Evolutionary conservation across 495 filamentous ascomycete genomes (phyloP), one percentile per base, ranked within the genome.

Genomic region (Neurospora sp.): DNA sequence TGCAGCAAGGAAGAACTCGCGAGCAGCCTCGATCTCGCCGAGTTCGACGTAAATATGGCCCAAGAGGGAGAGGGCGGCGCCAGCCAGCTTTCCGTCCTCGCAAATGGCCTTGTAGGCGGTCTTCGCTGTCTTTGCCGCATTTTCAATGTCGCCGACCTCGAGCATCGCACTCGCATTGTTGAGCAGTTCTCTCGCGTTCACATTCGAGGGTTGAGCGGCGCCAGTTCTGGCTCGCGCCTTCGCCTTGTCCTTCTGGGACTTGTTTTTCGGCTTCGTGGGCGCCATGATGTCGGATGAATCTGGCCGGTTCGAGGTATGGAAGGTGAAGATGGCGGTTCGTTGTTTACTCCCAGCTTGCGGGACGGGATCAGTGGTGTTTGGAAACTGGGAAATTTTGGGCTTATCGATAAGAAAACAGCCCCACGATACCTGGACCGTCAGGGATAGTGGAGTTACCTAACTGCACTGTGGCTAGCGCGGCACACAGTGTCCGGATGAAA

Each of bases 1-100:
- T 0, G 96, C 94, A 9, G 83, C 81, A 35, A 88, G 75, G 77
- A 97, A 97, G 77, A 87, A 89, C 35, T 83, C 75, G 69, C 89
- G 86, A 48, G 96, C 94, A 3, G 84, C 78, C 69, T 92, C 89
- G 73, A 91, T 84, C 27, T 97, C 90, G 71, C 95, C 95, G 5
- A 96, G 81, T 76, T 97, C 94, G 61, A 98, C 86, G 73, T 90
- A 84, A 71, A 97, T 94, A 77, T 97, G 92, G 40, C 90, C 96
- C 42, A 97, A 86, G 6, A 97, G 79, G 44, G 90, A 93, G 53
- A 97, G 81, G 1, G 93, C 90, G 3, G 80, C 38, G 87, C 89
- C 61, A 92, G 87, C 73, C 76, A 80, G 74, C 75, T 81, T 70
- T 74, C 82, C 75, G 59, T 77, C 69, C 40, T 79, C 69, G 71